These are phyloP conservation scores for Podaxis sp. DNA, from an alignment of 768 basidiomycete genomes.

Conservation along the genomic window DNA sequence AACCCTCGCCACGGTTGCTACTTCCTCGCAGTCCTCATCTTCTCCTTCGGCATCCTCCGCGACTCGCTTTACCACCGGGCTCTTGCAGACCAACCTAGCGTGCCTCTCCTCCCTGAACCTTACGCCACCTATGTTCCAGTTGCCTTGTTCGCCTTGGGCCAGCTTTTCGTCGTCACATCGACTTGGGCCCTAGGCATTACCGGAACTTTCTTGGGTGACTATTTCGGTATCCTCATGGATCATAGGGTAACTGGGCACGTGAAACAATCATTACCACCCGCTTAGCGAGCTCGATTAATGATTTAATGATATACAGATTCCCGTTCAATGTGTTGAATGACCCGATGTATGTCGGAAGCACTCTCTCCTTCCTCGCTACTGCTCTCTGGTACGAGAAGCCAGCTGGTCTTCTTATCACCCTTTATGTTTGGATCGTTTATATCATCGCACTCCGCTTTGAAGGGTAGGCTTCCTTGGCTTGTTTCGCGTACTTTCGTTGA, in stretches of 20 bases:
- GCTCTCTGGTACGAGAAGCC: constrained; percentile 91
- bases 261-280: background rate
- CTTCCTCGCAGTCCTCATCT: constrained; percentile 81
- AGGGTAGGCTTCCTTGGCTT: constrained; percentile 57
- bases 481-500: constrained; percentile 1
- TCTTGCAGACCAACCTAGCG: constrained; percentile 70
- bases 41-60: constrained; percentile 79
- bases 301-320: constrained; percentile 46
- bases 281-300: background rate
- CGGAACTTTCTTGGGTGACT: constrained; percentile 87
- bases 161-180: constrained; percentile 82
- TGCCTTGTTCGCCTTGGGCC: constrained; percentile 66
- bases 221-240: constrained; percentile 87
- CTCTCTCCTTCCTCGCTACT: constrained; percentile 82
- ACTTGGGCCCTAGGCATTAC: constrained; percentile 92
- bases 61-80: constrained; percentile 81
- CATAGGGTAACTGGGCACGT: constrained; percentile 76
- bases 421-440: constrained; percentile 85
- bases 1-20: constrained; percentile 79
- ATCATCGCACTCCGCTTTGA: constrained; percentile 82
- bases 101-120: constrained; percentile 63
- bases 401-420: constrained; percentile 75
- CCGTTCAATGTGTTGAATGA: constrained; percentile 92
- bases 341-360: constrained; percentile 98
- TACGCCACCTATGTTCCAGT: constrained; percentile 58